Evolutionary conservation across 768 basidiomycete species (phyloP).

Genomic region (Termitomyces titanicus): DNA sequence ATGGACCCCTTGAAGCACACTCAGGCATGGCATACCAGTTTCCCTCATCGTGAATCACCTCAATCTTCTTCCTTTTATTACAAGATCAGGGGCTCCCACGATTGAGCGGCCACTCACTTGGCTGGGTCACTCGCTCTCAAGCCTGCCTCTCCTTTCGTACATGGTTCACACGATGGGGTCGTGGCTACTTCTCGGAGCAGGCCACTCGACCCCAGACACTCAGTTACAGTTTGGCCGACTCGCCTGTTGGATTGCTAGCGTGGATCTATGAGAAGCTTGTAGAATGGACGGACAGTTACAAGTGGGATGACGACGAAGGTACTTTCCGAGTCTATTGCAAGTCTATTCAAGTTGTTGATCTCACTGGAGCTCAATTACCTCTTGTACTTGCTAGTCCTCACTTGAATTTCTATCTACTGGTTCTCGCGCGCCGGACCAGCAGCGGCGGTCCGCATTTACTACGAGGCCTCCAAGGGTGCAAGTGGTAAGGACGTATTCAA

Average conservation of each 20-base stretch:
- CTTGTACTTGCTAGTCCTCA: background rate
- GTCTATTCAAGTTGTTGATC: too few relatives aligned
- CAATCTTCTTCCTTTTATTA: background rate
- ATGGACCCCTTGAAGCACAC: constrained; percentile 33
- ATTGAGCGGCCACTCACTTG: too few relatives aligned
- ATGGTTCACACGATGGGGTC: constrained; percentile 24
- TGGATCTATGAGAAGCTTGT: constrained; percentile 54
- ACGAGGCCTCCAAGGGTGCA: background rate
- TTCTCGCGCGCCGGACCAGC: background rate
- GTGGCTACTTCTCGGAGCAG: constrained; percentile 38
- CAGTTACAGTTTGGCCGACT: constrained; percentile 53
- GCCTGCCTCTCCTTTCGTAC: constrained; percentile 10
- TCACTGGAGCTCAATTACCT: background rate
- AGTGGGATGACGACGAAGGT: constrained; percentile 58
- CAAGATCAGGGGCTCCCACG: background rate
- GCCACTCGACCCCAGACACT: constrained; percentile 48
- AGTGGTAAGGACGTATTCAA: background rate
- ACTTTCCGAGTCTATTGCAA: too few relatives aligned
- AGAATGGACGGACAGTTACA: constrained; percentile 47
- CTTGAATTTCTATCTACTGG: background rate
- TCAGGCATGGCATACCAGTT: constrained; percentile 53
- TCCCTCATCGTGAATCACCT: constrained; percentile 25
- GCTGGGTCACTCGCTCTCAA: too few relatives aligned
- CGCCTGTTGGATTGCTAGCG: constrained; percentile 48
- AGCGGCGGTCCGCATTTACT: background rate